These are phyloP conservation scores for Neltuma alba DNA, from an alignment of 306 rosid species.

Conservation along the genomic window DNA sequence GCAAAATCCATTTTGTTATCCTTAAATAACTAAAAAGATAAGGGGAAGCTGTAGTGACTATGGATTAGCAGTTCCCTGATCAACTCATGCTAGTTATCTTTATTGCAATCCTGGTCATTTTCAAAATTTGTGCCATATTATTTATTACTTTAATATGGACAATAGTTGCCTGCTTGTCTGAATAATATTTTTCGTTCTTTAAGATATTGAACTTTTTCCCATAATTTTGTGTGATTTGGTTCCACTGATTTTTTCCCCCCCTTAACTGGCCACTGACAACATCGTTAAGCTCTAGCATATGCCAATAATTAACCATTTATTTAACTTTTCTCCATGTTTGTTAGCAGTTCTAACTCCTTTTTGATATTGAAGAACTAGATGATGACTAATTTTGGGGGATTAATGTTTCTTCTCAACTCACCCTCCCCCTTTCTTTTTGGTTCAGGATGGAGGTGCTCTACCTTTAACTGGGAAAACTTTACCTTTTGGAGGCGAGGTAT, in stretches of 20 bases:
- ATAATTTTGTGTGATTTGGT: conserved; percentile 15
- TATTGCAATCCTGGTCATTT: background rate
- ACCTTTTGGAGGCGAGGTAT: conserved; percentile 97
- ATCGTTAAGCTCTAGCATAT: conserved; percentile 12
- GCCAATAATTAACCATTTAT: conserved; percentile 9
- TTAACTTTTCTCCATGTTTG: conserved; percentile 22
- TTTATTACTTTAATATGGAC: background rate
- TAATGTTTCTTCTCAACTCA: conserved; percentile 29
- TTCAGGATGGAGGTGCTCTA: conserved; percentile 88
- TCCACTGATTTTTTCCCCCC: background rate
- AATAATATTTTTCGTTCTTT: background rate
- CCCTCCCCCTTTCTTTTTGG: conserved; percentile 34
- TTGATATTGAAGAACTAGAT: conserved; percentile 16
- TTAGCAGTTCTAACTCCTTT: conserved; percentile 19
- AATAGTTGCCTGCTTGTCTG: background rate
- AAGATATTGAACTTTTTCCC: background rate
- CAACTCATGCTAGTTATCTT: background rate
- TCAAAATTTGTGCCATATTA: background rate
- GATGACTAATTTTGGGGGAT: conserved; percentile 23
- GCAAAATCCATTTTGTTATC: conserved; percentile 10
- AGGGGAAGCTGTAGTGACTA: background rate
- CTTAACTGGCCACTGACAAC: conserved; percentile 9
- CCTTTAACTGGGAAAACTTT: conserved; percentile 79
- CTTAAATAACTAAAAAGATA: conserved; percentile 6
- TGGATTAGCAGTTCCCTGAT: background rate